These are phyloP conservation scores for Nakazawaea anatomiae DNA, from an alignment of 805 yeast genomes.

Conservation along the genomic window DNA sequence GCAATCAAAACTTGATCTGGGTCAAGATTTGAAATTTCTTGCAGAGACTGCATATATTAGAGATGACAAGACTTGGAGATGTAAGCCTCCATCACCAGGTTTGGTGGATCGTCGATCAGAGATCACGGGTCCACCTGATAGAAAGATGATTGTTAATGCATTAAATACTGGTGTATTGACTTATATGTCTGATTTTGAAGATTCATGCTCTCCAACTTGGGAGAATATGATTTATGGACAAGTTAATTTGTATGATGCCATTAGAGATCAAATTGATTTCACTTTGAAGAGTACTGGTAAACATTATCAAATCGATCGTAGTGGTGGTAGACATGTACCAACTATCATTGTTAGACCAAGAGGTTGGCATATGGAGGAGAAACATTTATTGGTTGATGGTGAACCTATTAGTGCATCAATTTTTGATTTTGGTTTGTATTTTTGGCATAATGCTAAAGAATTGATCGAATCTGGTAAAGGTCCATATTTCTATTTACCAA, in stretches of 20 bases:
- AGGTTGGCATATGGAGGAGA: constrained; percentile 82
- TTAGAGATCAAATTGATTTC: constrained; percentile 60
- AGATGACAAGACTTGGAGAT: constrained; percentile 70
- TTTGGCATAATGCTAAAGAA: constrained; percentile 67
- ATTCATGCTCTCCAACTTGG: constrained; percentile 84
- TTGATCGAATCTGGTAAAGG: constrained; percentile 62
- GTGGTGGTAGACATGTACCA: constrained; percentile 56
- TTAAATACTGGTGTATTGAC: constrained; percentile 74
- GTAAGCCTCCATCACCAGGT: constrained; percentile 68
- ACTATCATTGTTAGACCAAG: constrained; percentile 81
- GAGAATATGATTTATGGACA: constrained; percentile 74
- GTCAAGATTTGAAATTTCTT: constrained; percentile 55
- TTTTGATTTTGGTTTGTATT: constrained; percentile 74
- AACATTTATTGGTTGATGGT: constrained; percentile 64
- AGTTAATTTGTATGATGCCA: constrained; percentile 70
- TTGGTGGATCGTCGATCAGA: constrained; percentile 71
- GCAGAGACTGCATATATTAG: constrained; percentile 67
- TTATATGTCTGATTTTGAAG: constrained; percentile 85
- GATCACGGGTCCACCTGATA: constrained; percentile 82
- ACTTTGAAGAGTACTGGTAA: constrained; percentile 31
- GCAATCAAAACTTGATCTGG: constrained; percentile 58
- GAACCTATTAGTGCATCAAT: constrained; percentile 76
- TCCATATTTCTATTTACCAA: constrained; percentile 78
- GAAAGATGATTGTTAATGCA: constrained; percentile 80
- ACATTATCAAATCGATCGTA: constrained; percentile 33